Evolutionary conservation across 2,329 filamentous ascomycete species (phyloP).

Genomic region (Alternaria sp.): DNA sequence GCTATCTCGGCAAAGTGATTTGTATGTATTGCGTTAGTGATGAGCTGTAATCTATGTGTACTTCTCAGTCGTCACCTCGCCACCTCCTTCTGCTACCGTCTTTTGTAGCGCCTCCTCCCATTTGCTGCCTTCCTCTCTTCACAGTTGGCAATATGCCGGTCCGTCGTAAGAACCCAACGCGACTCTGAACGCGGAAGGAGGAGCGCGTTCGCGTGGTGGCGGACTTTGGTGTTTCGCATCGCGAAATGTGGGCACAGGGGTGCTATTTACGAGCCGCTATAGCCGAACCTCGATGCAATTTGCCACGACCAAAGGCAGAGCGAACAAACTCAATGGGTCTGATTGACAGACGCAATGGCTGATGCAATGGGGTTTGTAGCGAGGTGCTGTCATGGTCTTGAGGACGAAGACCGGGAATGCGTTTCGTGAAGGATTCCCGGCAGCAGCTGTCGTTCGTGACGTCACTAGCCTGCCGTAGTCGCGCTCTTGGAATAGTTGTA

Average conservation of each 20-base stretch:
- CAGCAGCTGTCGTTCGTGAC: background rate
- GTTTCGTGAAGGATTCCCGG: fast-evolving
- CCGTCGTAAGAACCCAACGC: background rate
- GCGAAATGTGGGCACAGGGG: background rate
- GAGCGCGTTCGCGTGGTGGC: background rate
- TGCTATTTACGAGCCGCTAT: background rate
- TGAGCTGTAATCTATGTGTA: background rate
- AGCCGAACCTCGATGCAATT: background rate
- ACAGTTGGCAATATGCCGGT: background rate
- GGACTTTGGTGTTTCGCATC: background rate
- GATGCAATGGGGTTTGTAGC: fast-evolving
- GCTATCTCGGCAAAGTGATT: background rate
- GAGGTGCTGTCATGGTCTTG: background rate
- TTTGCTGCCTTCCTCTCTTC: background rate
- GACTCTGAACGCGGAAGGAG: background rate
- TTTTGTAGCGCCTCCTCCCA: background rate
- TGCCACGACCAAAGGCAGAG: background rate
- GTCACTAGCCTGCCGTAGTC: fast-evolving
- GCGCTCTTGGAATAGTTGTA: background rate
- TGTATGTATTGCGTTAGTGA: background rate
- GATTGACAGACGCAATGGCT: background rate
- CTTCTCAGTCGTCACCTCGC: background rate
- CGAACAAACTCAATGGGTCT: background rate
- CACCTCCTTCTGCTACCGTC: background rate
- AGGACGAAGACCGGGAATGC: fast-evolving